Evolutionary conservation across 495 filamentous ascomycete genomes (phyloP).

Genomic region (Aspergillus leporis): DNA sequence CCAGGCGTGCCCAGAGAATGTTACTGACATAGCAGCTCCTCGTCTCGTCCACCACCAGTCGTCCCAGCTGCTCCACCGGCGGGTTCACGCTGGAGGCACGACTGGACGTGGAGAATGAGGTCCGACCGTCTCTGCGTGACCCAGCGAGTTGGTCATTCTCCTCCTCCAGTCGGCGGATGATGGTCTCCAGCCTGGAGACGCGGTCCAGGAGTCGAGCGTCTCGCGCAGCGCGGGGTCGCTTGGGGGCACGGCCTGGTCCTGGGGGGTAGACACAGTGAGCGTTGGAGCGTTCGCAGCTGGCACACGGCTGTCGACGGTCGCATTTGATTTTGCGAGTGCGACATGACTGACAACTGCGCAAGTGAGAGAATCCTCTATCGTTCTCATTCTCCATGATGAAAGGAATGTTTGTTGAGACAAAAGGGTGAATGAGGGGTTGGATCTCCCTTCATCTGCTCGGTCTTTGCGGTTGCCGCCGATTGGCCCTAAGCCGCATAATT

Average conservation of each 20-base stretch:
- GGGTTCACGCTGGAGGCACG: too few relatives aligned
- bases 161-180: background rate
- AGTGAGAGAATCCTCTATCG: too few relatives aligned
- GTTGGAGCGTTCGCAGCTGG: background rate
- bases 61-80: background rate
- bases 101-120: too few relatives aligned
- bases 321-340: constrained; percentile 1
- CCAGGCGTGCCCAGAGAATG: constrained; percentile 1
- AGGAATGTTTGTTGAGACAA: too few relatives aligned
- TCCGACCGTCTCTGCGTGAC: too few relatives aligned
- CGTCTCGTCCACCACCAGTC: background rate
- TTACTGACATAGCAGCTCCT: background rate
- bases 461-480: too few relatives aligned
- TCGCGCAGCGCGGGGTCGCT: background rate
- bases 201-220: background rate
- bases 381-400: too few relatives aligned
- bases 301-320: background rate
- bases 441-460: too few relatives aligned
- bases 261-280: background rate
- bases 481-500: too few relatives aligned
- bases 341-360: background rate
- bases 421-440: too few relatives aligned
- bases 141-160: too few relatives aligned
- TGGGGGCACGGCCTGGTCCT: background rate
- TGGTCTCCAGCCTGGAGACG: background rate